Evolutionary conservation across 1,284 basidiomycete genomes (phyloP).

Genomic region (Melanopsichium pennsylvanicum): DNA sequence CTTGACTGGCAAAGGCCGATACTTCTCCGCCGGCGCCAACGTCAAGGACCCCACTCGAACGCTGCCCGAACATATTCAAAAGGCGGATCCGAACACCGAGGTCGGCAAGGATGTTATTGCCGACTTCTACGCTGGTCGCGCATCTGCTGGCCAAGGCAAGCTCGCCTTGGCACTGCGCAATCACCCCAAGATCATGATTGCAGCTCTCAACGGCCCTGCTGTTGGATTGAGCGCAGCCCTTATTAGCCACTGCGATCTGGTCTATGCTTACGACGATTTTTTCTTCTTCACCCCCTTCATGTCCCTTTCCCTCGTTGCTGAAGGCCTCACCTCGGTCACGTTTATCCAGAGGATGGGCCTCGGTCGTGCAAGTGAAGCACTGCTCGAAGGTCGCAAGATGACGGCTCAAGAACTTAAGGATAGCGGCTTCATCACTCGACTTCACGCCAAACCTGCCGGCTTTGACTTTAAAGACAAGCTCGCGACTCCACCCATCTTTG

Average conservation of each 20-base stretch:
- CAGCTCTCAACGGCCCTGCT: slow-evolving; percentile 51
- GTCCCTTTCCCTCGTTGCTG: slow-evolving; percentile 45
- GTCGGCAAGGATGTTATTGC: slow-evolving; percentile 13
- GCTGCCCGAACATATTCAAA: slow-evolving; percentile 10
- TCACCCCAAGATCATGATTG: slow-evolving; percentile 49
- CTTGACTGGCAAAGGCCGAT: slow-evolving; percentile 48
- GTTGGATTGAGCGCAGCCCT: slow-evolving; percentile 48
- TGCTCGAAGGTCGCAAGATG: slow-evolving; percentile 47
- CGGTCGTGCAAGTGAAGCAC: slow-evolving; percentile 45
- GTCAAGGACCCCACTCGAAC: slow-evolving; percentile 44
- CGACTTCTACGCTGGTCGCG: slow-evolving; percentile 19
- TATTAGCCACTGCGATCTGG: slow-evolving; percentile 46
- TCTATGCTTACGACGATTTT: slow-evolving; percentile 51
- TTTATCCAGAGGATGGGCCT: slow-evolving; percentile 47
- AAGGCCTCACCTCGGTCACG: slow-evolving; percentile 40
- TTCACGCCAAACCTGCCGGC: slow-evolving; percentile 27
- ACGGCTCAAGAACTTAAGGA: slow-evolving; percentile 34
- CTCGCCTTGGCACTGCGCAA: slow-evolving; percentile 24
- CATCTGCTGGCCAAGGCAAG: slow-evolving; percentile 21
- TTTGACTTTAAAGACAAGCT: slow-evolving; percentile 24
- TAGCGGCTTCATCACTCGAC: slow-evolving; percentile 47
- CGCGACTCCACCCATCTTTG: slow-evolving; percentile 35
- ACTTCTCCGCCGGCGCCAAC: slow-evolving; percentile 52
- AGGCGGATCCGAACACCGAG: slow-evolving; percentile 10
- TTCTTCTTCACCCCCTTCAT: slow-evolving; percentile 53